phyloP scores from a whole-genome alignment of 306 rosid species.

The Gynostemma pentaphyllum region DNA sequence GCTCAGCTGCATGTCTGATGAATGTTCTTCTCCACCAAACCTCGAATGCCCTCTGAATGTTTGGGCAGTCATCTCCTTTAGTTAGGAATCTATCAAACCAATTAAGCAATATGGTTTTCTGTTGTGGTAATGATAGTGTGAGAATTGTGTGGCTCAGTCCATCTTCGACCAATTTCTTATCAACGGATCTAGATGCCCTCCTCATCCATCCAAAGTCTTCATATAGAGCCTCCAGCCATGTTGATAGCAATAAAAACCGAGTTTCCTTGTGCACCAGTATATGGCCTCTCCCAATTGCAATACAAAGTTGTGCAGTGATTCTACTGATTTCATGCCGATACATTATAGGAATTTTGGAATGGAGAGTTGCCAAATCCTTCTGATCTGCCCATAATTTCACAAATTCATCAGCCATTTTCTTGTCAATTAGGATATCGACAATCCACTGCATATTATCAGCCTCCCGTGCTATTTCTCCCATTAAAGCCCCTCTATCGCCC shows the following conservation, averaged over 20 bases:
- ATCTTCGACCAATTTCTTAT: slow-evolving; percentile 70
- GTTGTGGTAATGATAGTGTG: slow-evolving; percentile 75
- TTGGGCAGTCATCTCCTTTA: slow-evolving; percentile 88
- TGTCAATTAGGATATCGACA: slow-evolving; percentile 54
- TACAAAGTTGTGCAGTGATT: slow-evolving; percentile 71
- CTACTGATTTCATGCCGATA: slow-evolving; percentile 73
- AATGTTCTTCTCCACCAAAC: slow-evolving; percentile 97
- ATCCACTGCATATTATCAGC: slow-evolving; percentile 90
- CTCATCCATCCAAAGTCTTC: slow-evolving; percentile 92
- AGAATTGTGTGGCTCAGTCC: slow-evolving; percentile 78
- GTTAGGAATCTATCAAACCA: slow-evolving; percentile 81
- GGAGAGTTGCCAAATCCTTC: slow-evolving; percentile 69
- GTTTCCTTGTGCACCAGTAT: slow-evolving; percentile 67
- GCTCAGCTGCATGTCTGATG: slow-evolving; percentile 44
- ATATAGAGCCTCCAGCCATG: slow-evolving; percentile 85
- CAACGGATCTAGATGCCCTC: slow-evolving; percentile 51
- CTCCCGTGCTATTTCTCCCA: slow-evolving; percentile 69
- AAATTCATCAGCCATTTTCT: slow-evolving; percentile 64
- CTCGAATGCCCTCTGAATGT: slow-evolving; percentile 83
- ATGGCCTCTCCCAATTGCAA: slow-evolving; percentile 69
- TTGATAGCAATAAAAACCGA: slow-evolving; percentile 51
- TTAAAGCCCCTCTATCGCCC: slow-evolving; percentile 45
- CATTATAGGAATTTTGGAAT: slow-evolving; percentile 53
- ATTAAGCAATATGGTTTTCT: slow-evolving; percentile 50
- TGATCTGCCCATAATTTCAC: slow-evolving; percentile 89